These are phyloP conservation scores for Pichia insulana DNA, from an alignment of 805 yeast species.

Conservation along the genomic window DNA sequence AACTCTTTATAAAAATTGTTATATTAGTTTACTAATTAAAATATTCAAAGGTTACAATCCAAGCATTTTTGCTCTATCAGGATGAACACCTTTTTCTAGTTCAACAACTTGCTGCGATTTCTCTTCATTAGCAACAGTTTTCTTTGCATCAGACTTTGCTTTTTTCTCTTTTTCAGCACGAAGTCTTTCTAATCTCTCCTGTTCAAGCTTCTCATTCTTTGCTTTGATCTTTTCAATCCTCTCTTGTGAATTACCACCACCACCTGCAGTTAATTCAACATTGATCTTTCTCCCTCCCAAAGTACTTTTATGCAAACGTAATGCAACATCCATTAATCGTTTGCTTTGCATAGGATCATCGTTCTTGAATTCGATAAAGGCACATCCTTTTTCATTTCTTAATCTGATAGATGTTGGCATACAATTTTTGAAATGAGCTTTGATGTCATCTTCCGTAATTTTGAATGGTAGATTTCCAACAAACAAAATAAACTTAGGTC, in stretches of 20 bases:
- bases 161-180: slow-evolving; percentile 35
- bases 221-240: slow-evolving; percentile 62
- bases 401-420: slow-evolving; percentile 71
- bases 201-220: slow-evolving; percentile 68
- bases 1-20: slow-evolving; percentile 13
- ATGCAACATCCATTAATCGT: slow-evolving; percentile 73
- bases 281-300: slow-evolving; percentile 73
- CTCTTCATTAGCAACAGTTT: slow-evolving; percentile 1
- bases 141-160: slow-evolving; percentile 25
- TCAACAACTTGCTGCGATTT: slow-evolving; percentile 12
- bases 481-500: slow-evolving; percentile 71
- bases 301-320: slow-evolving; percentile 71
- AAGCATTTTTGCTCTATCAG: slow-evolving; percentile 52
- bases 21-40: background rate
- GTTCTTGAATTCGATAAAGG: slow-evolving; percentile 71
- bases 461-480: slow-evolving; percentile 86
- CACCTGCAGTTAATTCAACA: slow-evolving; percentile 95
- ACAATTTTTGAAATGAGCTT: slow-evolving; percentile 62
- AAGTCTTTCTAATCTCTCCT: slow-evolving; percentile 57
- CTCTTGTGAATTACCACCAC: slow-evolving; percentile 82
- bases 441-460: slow-evolving; percentile 50
- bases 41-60: background rate
- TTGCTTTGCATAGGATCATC: slow-evolving; percentile 48
- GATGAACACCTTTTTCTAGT: slow-evolving; percentile 41
- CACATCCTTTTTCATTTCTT: slow-evolving; percentile 82